Base-by-base conservation (phyloP, 2,329 filamentous ascomycete genomes). In the Colletotrichum spaethianum region DNA sequence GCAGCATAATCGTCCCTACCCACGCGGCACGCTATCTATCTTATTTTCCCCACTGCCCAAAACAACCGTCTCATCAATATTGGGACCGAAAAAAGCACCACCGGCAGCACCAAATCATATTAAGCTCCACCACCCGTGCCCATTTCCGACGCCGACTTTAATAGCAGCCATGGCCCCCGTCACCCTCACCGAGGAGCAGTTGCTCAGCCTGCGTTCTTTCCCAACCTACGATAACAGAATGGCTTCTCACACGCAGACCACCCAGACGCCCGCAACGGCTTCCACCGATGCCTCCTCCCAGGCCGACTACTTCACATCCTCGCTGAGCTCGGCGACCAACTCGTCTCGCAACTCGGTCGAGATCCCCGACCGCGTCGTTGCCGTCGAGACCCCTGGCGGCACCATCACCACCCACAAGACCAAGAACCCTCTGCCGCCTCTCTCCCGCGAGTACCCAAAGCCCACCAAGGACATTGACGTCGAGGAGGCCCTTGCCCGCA, bases 401-500 rank as follows among this genome's bases (percentile, higher is more conserved):
- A 63, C 68, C 63, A 63, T 70, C 61, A 28, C 52, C n/a, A 26
- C 31, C 9, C 38, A 64, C 44, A 73, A 63, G 61, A 50, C 67
- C 33, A 63, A 75, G 20, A 82, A 84, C 73, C 79, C 81, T 6
- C 75, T 86, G 16, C 79, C 80, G 16, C 75, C 77, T 20, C 77
- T 82, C 11, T 77, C 78, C 18, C 82, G 82, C 28, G 72, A 78
- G 3, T 87, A 82, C 73, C 83, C 84, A 60, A 82, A 83, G 76
- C 85, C 86, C 2, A 59, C 74, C 1, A 74, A 78, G 2, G 80
- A 85, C 12, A 69, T 86, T 44, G 79, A 85, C 64, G 76, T 88
- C 18, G 79, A 81, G 46, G 80, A 85, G 75, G 81, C 86, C 57
- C 82, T 88, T 23, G 77, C 80, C 4, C 82, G 85, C 48, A 78